Conservation (phyloP, 768 basidiomycete genomes). For the Phanerochaete sordida region DNA sequence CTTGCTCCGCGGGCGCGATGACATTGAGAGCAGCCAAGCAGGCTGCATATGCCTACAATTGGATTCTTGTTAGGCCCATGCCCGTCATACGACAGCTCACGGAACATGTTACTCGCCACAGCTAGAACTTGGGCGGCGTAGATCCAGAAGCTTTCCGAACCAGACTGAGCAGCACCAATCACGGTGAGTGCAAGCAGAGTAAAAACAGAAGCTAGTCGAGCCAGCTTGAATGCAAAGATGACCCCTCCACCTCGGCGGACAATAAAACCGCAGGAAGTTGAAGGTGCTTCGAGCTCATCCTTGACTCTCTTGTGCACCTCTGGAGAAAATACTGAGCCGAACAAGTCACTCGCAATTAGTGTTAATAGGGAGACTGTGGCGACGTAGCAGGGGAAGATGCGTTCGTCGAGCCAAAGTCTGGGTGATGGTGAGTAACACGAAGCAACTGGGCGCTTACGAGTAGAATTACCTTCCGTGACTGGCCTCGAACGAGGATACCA, state of each 20-base stretch:
- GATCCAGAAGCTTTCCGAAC: neutral
- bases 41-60: constrained; percentile 4
- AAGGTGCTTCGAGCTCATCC: neutral
- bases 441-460: no score
- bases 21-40: constrained; percentile 1
- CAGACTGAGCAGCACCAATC: neutral
- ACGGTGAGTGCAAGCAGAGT: neutral
- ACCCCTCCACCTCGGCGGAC: neutral
- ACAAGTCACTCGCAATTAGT: no score
- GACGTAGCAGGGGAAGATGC: constrained; percentile 5
- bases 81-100: neutral
- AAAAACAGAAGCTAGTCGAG: neutral
- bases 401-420: constrained; percentile 8
- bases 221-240: constrained; percentile 6
- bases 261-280: neutral
- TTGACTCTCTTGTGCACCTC: no score
- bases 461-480: no score
- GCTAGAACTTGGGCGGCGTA: neutral
- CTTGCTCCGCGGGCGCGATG: neutral
- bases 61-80: neutral
- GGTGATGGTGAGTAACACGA: neutral
- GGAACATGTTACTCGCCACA: neutral
- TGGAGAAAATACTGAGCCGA: no score
- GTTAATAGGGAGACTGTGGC: neutral
- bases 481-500: no score